Evolutionary conservation across 1,139 yeast species (phyloP).

Genomic region (Pichia cactophila): DNA sequence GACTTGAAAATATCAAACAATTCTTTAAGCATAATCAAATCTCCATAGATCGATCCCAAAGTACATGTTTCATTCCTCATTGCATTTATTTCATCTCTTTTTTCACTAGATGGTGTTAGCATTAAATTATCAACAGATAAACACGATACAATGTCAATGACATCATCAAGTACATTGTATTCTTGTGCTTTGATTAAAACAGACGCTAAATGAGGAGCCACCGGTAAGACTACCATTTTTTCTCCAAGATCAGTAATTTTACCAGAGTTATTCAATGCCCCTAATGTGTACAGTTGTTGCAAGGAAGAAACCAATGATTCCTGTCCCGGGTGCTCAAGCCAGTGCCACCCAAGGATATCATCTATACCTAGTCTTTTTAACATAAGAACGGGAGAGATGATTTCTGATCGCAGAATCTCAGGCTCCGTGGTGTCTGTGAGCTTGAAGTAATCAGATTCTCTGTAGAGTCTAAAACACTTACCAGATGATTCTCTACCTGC

Average conservation of each 20-base stretch:
- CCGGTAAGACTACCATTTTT: slow-evolving; percentile 82
- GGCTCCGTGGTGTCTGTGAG: slow-evolving; percentile 82
- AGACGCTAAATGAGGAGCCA: slow-evolving; percentile 88
- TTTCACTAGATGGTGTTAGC: slow-evolving; percentile 70
- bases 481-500: slow-evolving; percentile 97
- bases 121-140: slow-evolving; percentile 86
- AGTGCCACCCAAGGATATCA: slow-evolving; percentile 78
- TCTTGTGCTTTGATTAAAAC: slow-evolving; percentile 69
- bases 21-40: slow-evolving; percentile 76
- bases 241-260: slow-evolving; percentile 68
- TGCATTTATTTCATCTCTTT: slow-evolving; percentile 70
- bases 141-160: slow-evolving; percentile 85
- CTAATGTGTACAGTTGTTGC: slow-evolving; percentile 66
- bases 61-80: slow-evolving; percentile 58
- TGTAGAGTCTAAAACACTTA: slow-evolving; percentile 77
- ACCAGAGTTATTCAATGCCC: slow-evolving; percentile 74
- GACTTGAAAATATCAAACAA: slow-evolving; percentile 54
- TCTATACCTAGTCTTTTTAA: slow-evolving; percentile 77
- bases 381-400: slow-evolving; percentile 75
- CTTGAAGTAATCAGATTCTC: slow-evolving; percentile 57
- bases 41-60: slow-evolving; percentile 69
- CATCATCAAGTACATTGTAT: slow-evolving; percentile 50
- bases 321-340: slow-evolving; percentile 88
- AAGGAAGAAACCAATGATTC: slow-evolving; percentile 72
- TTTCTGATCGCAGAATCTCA: slow-evolving; percentile 81